phyloP scores from a whole-genome alignment of 805 yeast species.

The Pichia pseudocactophila region DNA sequence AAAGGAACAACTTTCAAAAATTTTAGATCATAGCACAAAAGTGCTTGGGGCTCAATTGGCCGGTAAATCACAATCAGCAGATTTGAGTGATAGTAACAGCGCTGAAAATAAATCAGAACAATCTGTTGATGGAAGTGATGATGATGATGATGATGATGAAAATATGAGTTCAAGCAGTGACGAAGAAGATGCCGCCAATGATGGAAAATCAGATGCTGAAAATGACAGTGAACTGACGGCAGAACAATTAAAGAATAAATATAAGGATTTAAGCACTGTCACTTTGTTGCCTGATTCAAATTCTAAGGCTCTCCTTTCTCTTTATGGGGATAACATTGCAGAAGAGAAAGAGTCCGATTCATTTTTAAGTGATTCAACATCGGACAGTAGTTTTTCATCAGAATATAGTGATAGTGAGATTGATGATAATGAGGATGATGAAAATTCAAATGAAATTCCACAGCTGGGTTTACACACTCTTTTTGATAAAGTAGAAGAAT shows the following conservation, averaged over 20 bases:
- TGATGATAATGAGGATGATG: slow-evolving; percentile 15
- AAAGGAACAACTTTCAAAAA: slow-evolving; percentile 76
- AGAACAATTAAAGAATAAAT: slow-evolving; percentile 49
- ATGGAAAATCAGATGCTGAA: slow-evolving; percentile 13
- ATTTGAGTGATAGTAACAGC: slow-evolving; percentile 15
- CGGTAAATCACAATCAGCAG: slow-evolving; percentile 18
- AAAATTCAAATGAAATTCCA: neutral
- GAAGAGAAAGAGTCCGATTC: slow-evolving; percentile 13
- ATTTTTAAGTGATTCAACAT: slow-evolving; percentile 7
- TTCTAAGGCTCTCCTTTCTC: no score
- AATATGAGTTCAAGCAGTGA: slow-evolving; percentile 18
- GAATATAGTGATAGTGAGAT: slow-evolving; percentile 13
- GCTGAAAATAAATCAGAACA: slow-evolving; percentile 10
- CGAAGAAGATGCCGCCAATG: slow-evolving; percentile 20
- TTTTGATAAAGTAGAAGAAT: slow-evolving; percentile 22
- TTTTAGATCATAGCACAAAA: slow-evolving; percentile 86
- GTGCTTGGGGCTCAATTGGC: slow-evolving; percentile 77
- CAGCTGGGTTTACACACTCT: slow-evolving; percentile 30
- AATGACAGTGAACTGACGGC: slow-evolving; percentile 45
- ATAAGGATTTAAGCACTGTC: slow-evolving; percentile 26
- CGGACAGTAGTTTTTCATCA: slow-evolving; percentile 17
- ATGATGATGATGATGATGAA: slow-evolving; percentile 17
- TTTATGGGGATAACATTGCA: no score
- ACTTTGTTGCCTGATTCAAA: no score
- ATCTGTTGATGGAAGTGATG: slow-evolving; percentile 14